Evolutionary conservation across 1,284 basidiomycete genomes (phyloP).

Genomic region (Meira miltonrushii): DNA sequence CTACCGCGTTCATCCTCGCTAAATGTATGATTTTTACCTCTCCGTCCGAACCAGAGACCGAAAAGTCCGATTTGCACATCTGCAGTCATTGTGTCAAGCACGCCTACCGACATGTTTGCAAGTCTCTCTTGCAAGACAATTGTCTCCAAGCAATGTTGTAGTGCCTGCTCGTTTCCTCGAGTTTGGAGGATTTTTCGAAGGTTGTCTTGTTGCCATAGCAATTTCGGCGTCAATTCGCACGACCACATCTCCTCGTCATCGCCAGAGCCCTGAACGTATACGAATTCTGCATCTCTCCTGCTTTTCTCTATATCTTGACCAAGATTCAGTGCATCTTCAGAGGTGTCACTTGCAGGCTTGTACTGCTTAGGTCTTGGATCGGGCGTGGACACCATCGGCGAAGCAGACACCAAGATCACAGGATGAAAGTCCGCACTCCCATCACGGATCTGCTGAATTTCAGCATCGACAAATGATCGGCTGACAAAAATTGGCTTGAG

Average conservation of each 20-base stretch:
- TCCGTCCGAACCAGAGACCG: conserved; percentile 5
- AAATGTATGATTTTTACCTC: conserved; percentile 26
- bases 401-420: conserved; percentile 10
- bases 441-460: neutral
- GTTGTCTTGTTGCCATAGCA: conserved; percentile 65
- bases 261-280: conserved; percentile 80
- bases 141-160: conserved; percentile 1
- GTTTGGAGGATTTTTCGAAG: conserved; percentile 57
- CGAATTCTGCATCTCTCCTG: conserved; percentile 53
- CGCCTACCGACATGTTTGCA: neutral
- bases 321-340: neutral
- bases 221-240: conserved; percentile 66
- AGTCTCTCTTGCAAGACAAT: neutral
- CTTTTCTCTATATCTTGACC: neutral
- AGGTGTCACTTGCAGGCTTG: neutral
- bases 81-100: neutral
- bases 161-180: neutral
- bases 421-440: neutral
- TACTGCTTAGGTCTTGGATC: conserved; percentile 1
- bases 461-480: neutral
- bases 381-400: conserved; percentile 7
- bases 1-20: neutral
- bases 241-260: conserved; percentile 86
- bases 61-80: neutral
- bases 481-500: conserved; percentile 65